These are phyloP conservation scores for Jimgerdemannia flammicorona DNA, from an alignment of 192 early-diverging fungal species.

Conservation along the genomic window DNA sequence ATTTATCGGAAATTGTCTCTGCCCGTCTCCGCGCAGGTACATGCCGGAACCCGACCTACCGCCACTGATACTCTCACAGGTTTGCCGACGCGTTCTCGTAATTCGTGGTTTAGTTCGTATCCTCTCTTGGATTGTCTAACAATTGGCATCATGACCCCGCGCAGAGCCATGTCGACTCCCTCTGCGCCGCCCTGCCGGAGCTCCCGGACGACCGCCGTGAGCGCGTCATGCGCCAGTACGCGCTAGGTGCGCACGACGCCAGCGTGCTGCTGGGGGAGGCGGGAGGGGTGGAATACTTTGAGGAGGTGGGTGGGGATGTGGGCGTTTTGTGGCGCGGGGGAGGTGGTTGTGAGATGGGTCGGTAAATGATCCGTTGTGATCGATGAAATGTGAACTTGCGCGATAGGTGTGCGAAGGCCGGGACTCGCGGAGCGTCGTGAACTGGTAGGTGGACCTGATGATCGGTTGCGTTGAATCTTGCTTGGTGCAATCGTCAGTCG, in stretches of 20 bases:
- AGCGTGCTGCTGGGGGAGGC: conserved; percentile 67
- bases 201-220: conserved; percentile 60
- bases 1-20: conserved; percentile 18
- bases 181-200: conserved; percentile 59
- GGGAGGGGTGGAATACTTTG: conserved; percentile 75
- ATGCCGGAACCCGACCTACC: conserved; percentile 84
- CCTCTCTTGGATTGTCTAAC: too few relatives aligned
- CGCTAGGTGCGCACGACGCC: conserved; percentile 52
- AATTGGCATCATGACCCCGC: neutral
- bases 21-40: conserved; percentile 34
- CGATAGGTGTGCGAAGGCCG: conserved; percentile 25
- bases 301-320: conserved; percentile 16
- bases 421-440: conserved; percentile 36
- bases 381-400: neutral
- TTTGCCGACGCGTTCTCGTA: neutral
- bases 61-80: conserved; percentile 38
- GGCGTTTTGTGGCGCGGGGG: too few relatives aligned
- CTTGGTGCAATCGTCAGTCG: neutral
- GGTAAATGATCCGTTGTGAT: too few relatives aligned
- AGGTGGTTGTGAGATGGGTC: too few relatives aligned
- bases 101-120: neutral
- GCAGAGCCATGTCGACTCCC: conserved; percentile 39
- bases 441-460: conserved; percentile 44
- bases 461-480: conserved; percentile 14
- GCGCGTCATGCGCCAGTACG: conserved; percentile 57